phyloP scores from a whole-genome alignment of 176 grass and related monocot genomes.

The Musa beccarii region DNA sequence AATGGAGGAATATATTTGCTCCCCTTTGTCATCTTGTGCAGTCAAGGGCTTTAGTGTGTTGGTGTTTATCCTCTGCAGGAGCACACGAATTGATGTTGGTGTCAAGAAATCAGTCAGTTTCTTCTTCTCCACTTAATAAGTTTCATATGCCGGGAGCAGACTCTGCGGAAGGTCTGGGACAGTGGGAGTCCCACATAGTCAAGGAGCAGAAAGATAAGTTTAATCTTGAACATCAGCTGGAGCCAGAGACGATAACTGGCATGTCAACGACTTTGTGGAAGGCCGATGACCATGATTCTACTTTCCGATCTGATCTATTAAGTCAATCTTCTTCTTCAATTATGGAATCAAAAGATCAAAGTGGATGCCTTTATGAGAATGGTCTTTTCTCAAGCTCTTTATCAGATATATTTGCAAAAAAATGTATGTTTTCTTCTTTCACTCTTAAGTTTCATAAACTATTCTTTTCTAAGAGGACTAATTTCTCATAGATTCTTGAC shows the following conservation, averaged over 20 bases:
- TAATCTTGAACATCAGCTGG: slow-evolving; percentile 44
- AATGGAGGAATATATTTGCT: neutral
- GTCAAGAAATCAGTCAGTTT: slow-evolving; percentile 50
- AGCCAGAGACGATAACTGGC: slow-evolving; percentile 41
- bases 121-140: slow-evolving; percentile 59
- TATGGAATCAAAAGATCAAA: slow-evolving; percentile 34
- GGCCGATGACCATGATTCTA: slow-evolving; percentile 38
- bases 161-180: slow-evolving; percentile 21
- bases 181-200: slow-evolving; percentile 25
- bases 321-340: slow-evolving; percentile 29
- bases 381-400: slow-evolving; percentile 69
- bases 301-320: slow-evolving; percentile 36
- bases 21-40: neutral
- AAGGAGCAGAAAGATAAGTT: slow-evolving; percentile 55
- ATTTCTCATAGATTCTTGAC: neutral
- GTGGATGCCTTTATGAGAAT: slow-evolving; percentile 43
- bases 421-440: slow-evolving; percentile 38
- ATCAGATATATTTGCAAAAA: slow-evolving; percentile 63
- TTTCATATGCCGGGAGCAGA: slow-evolving; percentile 49
- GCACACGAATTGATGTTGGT: slow-evolving; percentile 29
- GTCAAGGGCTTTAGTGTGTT: neutral
- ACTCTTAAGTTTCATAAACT: slow-evolving; percentile 2
- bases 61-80: slow-evolving; percentile 23
- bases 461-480: neutral
- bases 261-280: slow-evolving; percentile 34